phyloP scores from a whole-genome alignment of 2,329 filamentous ascomycete genomes.

The Periconia macrospinosa region DNA sequence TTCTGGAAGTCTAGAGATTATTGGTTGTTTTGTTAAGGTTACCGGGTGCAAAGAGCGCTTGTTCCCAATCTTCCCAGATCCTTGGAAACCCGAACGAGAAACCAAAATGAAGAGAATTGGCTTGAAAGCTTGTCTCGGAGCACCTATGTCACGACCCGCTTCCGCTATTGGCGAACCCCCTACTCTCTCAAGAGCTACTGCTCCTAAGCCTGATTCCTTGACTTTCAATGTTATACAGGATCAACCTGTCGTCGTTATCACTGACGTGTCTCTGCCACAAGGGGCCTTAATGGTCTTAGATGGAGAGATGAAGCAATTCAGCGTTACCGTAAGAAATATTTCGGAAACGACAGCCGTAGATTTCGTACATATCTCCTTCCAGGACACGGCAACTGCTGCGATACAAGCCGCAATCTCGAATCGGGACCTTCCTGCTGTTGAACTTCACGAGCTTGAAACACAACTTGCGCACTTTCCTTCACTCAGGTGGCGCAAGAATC shows the following conservation, averaged over 20 bases:
- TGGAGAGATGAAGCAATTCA: slow-evolving; percentile 79
- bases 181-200: slow-evolving; percentile 21
- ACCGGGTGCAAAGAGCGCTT: slow-evolving; percentile 78
- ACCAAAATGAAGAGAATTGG: slow-evolving; percentile 78
- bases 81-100: slow-evolving; percentile 72
- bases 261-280: slow-evolving; percentile 77
- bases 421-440: slow-evolving; percentile 75
- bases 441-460: slow-evolving; percentile 84
- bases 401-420: slow-evolving; percentile 74
- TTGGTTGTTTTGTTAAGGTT: slow-evolving; percentile 77
- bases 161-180: slow-evolving; percentile 30
- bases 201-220: slow-evolving; percentile 48
- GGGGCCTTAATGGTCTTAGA: slow-evolving; percentile 90
- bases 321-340: slow-evolving; percentile 77
- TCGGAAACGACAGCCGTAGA: slow-evolving; percentile 73
- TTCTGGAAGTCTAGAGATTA: slow-evolving; percentile 71
- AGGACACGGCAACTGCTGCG: slow-evolving; percentile 80
- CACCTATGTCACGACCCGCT: slow-evolving; percentile 50
- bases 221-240: slow-evolving; percentile 74
- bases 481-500: slow-evolving; percentile 52
- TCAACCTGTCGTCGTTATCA: slow-evolving; percentile 76
- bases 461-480: slow-evolving; percentile 74
- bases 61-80: slow-evolving; percentile 79
- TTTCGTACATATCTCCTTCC: slow-evolving; percentile 83
- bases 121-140: slow-evolving; percentile 51